Evolutionary conservation across 2,329 filamentous ascomycete species (phyloP).

Genomic region (Cordyceps militaris): DNA sequence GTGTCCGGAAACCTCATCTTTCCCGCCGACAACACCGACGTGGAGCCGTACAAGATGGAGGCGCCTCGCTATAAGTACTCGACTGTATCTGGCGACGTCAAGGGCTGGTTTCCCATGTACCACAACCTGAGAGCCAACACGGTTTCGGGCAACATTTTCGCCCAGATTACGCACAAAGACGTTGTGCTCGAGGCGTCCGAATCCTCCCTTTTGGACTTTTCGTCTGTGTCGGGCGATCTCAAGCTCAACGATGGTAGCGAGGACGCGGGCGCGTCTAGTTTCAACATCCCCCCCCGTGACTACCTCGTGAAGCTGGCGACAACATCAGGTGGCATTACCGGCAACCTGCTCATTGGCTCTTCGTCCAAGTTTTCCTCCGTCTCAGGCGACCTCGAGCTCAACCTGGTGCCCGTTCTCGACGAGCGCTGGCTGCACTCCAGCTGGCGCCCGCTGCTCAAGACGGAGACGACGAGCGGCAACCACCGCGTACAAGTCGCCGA

Average conservation of each 20-base stretch:
- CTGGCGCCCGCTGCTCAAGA: conserved; percentile 28
- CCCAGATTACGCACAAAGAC: conserved; percentile 34
- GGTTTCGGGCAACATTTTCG: conserved; percentile 36
- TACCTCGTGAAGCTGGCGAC: conserved; percentile 39
- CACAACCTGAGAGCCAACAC: conserved; percentile 40
- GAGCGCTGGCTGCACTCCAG: conserved; percentile 15
- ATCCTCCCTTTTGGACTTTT: conserved; percentile 34
- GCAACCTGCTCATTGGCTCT: conserved; percentile 33
- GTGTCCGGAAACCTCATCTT: conserved; percentile 33
- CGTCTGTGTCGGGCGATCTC: conserved; percentile 38
- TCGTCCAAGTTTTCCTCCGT: conserved; percentile 29
- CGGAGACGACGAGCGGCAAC: conserved; percentile 37
- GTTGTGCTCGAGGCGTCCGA: conserved; percentile 27
- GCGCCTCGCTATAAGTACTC: conserved; percentile 35
- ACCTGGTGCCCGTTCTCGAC: conserved; percentile 38
- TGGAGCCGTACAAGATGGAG: conserved; percentile 33
- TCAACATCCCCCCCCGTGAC: conserved; percentile 36
- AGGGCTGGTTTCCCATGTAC: conserved; percentile 44
- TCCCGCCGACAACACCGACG: conserved; percentile 19
- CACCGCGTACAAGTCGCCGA: conserved; percentile 34
- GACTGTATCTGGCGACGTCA: conserved; percentile 38
- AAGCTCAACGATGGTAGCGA: conserved; percentile 34
- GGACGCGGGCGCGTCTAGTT: conserved; percentile 15
- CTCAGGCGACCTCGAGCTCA: conserved; percentile 34
- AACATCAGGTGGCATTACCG: conserved; percentile 37